A percentile compares a stretch with the other conserved stretches of the same genome.
Conservation (phyloP, 2,329 filamentous ascomycete genomes). For the Alternaria atra region DNA sequence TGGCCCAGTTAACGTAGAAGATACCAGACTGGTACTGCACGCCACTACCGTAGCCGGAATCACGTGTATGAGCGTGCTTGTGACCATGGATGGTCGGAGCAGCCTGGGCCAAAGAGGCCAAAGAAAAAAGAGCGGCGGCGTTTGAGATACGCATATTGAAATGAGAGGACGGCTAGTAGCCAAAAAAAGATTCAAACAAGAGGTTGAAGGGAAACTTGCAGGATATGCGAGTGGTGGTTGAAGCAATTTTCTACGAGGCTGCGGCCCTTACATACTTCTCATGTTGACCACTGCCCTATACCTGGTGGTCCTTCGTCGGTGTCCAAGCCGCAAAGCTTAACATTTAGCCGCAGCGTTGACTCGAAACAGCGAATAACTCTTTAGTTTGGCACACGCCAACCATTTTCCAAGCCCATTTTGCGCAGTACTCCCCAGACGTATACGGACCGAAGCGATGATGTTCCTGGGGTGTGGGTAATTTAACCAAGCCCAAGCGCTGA, state of each 20-base stretch:
- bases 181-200: constrained; percentile 14
- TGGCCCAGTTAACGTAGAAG: constrained; percentile 79
- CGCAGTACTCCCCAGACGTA: not conserved
- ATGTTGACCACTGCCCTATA: not conserved
- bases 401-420: not conserved
- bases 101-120: constrained; percentile 29
- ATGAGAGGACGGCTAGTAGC: constrained; percentile 32
- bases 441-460: constrained; percentile 12
- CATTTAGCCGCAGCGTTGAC: constrained; percentile 18
- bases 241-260: not conserved
- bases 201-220: constrained; percentile 5
- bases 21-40: constrained; percentile 68
- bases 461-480: constrained; percentile 1
- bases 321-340: constrained; percentile 13
- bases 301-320: constrained; percentile 11
- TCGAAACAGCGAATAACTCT: constrained; percentile 7
- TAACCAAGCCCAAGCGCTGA: constrained; percentile 3
- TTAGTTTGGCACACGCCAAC: not conserved
- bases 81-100: constrained; percentile 16
- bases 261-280: constrained; percentile 1
- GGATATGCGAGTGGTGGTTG: not conserved
- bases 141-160: constrained; percentile 34
- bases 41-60: constrained; percentile 9
- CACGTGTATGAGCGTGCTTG: constrained; percentile 9
- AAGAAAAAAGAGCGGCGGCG: constrained; percentile 28